Evolutionary conservation across 176 grass and related monocot species (phyloP), one percentile per base, ranked within the genome.

Genomic region (Miscanthus lutarioriparius): DNA sequence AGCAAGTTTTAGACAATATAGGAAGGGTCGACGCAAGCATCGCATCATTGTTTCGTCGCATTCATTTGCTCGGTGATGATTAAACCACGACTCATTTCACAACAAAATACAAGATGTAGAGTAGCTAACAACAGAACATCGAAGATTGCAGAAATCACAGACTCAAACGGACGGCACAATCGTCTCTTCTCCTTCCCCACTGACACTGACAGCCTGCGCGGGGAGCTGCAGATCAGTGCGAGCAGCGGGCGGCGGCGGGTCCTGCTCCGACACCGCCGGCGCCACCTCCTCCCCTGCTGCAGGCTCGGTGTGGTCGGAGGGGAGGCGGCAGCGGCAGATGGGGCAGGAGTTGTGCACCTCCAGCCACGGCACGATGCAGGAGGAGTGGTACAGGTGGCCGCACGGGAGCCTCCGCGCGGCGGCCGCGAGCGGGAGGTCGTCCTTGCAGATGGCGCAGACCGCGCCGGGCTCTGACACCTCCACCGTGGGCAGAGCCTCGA

Each of bases 301-400:
- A 28, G 61, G 36, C 2, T 61, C 45, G 47, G 64, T 4, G 65
- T 36, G 8, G 0, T 61, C 13, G 30, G 77, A 72, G n/a, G 87
- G 91, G 51, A 94, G 80, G 28, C 91, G 89, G 83, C 94, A 97
- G 58, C 58, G 58, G 23, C 58, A 97, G 58, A 97, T 84, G 44
- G 94, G 87, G 67, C 94, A 97, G 30, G 80, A 94, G 79, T 97
- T 97, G 80, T 86, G 94, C n/a, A 93, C 73, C 74, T 88, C 80
- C 3, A 97, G 83, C 94, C 94, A 97, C 47, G 90, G 92, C 40
- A 94, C 89, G 79, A 97, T 97, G 54, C 94, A 97, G 20, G 82
- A 64, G 6, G 94, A 97, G 77, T 97, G 90, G 68, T 97, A 97
- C 38, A 94, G 36, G 73, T 97, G 94, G 44, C 65, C 77, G 6